Evolutionary conservation across 345 rosid genomes (phyloP), one percentile per base, ranked within the genome.

Genomic region (Durio zibethinus): DNA sequence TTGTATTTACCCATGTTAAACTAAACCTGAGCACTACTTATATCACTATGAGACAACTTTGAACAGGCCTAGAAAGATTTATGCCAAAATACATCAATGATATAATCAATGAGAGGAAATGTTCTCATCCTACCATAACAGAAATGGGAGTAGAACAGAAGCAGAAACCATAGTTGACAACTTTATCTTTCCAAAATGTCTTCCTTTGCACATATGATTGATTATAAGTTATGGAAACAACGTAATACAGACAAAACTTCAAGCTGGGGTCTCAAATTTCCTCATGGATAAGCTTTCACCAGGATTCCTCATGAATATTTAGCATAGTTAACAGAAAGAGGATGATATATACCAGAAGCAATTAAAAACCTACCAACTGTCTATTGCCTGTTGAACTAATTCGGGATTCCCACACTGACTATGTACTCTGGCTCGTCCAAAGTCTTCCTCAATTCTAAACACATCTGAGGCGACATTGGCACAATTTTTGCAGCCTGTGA

Each of bases 401-500:
- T 86, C 86, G 5, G 85, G 81, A 10, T 86, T 83, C 48, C 98
- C 98, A 33, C 84, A 82, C 80, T 95, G 99, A 82, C 80, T 84
- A 76, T 93, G 83, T 0, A 82, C 99, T 89, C 98, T 85, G 66
- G 98, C 99, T 87, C 99, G 89, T 62, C 99, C 99, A 77, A 88
- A 91, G 53, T 95, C 98, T 50, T 95, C 99, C 88, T 95, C 99
- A 54, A 95, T 91, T 23, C 82, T 36, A 82, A 93, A 95, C 71
- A 89, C 91, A 81, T 87, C 88, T 15, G 89, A 78, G 38, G 94
- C 90, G 77, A 95, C 81, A 79, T 88, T 95, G 57, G 95, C 96
- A 88, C 99, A 95, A 69, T 93, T 95, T 80, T 93, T 95, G 85
- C 99, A 95, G 52, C 99, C 99, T 95, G 87, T 25, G 29, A 81